Base-by-base conservation (phyloP, 306 rosid genomes). In the Cajanus cajan region DNA sequence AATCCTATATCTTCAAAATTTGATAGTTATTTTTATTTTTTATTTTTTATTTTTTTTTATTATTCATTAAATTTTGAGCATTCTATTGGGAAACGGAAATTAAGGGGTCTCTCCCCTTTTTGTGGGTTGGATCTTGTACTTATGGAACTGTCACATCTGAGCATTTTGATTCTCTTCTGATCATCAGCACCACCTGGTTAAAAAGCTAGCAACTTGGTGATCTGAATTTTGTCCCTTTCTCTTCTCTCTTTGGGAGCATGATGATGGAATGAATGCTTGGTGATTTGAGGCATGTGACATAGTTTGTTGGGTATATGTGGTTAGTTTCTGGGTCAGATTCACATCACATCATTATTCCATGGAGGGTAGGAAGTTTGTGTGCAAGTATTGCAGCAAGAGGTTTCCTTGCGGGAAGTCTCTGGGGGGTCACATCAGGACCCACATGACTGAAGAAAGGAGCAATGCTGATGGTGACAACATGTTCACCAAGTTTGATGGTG, bases 91-190 rank as follows among this genome's bases (percentile, higher is more conserved):
- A 54, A 80, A 80, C 83, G 86, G 75, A 90, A 88, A 78, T 86
- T 75, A 76, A 82, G 78, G 68, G 73, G 73, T 69, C 85, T 59
- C 58, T 28, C 74, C 80, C 55, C 45, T 84, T 81, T 39, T 74
- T 87, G 82, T 87, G 92, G 90, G 88, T 94, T 87, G 89, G 98
- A 92, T 92, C 96, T 92, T 91, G 90, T 84, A 88, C 96, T 85
- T 78, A 37, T 58, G 72, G 86, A 86, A 84, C 92, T 90, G 85
- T 90, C 95, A 90, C 92, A 88, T 89, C 91, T 80, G 86, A 82
- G 68, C 84, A 69, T 80, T 66, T 84, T 79, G 83, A 82, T 83
- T 85, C 84, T 81, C 84, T 82, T 66, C 79, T 76, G 84, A 69
- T 82, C 50, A 41, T 40, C 80, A 44, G 31, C 76, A 40, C 62